Evolutionary conservation across 31 red algal genomes (phyloP).

Genomic region (Bonnemaisonia californica): DNA sequence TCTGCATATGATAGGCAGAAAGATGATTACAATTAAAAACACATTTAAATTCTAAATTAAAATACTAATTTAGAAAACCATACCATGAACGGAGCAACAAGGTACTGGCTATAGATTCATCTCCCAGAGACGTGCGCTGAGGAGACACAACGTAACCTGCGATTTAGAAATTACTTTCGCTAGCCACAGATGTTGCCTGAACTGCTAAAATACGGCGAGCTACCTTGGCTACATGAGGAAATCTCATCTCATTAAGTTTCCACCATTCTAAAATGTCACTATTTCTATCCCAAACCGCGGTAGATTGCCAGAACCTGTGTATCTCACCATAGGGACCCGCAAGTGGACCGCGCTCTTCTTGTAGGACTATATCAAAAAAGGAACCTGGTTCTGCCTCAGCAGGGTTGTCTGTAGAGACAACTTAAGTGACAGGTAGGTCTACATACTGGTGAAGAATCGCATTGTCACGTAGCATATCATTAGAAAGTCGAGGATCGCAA

Average conservation of each 20-base stretch:
- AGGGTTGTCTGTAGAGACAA: neutral
- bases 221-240: too few species aligned
- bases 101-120: too few species aligned
- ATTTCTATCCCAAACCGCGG: neutral
- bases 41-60: too few species aligned
- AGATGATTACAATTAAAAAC: too few species aligned
- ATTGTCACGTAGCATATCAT: neutral
- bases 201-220: too few species aligned
- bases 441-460: neutral
- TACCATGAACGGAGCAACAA: too few species aligned
- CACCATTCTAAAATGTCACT: neutral
- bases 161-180: too few species aligned
- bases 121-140: too few species aligned
- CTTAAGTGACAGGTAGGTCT: neutral
- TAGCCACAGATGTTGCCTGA: too few species aligned
- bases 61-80: too few species aligned
- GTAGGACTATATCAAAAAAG: neutral
- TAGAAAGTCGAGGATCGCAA: neutral
- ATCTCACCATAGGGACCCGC: neutral
- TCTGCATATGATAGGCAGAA: too few species aligned
- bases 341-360: neutral
- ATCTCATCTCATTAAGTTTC: slow-evolving; percentile 1
- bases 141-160: too few species aligned
- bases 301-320: neutral
- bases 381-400: neutral